Base-by-base conservation (phyloP, 1,284 basidiomycete species). In the Tetrapyrgos nigripes region DNA sequence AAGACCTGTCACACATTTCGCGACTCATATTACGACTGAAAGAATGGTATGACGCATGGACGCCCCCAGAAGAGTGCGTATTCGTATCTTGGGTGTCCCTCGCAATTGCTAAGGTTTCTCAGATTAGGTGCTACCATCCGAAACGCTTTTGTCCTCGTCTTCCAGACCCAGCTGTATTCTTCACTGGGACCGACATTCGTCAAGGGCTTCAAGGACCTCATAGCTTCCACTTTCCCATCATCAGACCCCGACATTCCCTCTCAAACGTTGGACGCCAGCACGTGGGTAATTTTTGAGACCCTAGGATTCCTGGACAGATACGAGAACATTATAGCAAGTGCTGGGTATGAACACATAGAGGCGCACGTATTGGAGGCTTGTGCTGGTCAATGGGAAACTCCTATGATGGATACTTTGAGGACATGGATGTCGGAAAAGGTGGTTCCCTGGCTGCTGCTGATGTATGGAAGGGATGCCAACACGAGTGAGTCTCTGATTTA, bases 291-390 rank as follows among this genome's bases (percentile, higher is more conserved):
- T 0, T 88, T 95, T 48, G 88, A 91, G 53, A 77, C 82, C 1
- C 81, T 97, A 0, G 92, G 92, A 2, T 78, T 97, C 13, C 79
- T 94, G 28, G 92, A 95, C 59, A 85, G 94, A 28, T 96, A 93
- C 69, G 93, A 96, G 64, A 86, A 87, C 2, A 86, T 94, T 53
- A 84, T 97, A 26, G 88, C 91, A 27, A 87, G 86, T 57, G 89
- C 96, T 2, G 91, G 92, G 29, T 94, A 94, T 66, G 89, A 93
- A 64, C 86, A 88, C 64, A 95, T 97, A 59, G 92, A 95, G 67
- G 72, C 77, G 6, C 82, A 92, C 53, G 88, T 96, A 0, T 62
- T 83, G 50, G 80, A 82, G 59, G 86, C 83, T 6, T 94, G 92
- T 64, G 75, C 79, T 2, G 84, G 83, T 2, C 83, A 86, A 57